These are phyloP conservation scores for Aspergillus novoparasiticus DNA, from an alignment of 2,329 filamentous ascomycete species.

Conservation along the genomic window DNA sequence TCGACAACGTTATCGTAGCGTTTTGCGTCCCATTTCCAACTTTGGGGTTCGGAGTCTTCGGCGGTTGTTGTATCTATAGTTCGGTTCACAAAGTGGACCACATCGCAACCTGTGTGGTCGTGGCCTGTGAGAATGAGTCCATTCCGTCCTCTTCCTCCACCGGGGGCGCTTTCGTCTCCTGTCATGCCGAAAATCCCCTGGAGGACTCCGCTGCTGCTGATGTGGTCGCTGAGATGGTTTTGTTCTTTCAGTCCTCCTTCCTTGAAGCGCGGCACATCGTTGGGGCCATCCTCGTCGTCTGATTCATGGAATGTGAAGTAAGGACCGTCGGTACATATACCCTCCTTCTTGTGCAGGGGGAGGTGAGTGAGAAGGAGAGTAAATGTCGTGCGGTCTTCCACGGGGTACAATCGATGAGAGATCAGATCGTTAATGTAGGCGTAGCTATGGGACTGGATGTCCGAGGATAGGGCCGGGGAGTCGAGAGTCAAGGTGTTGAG, in stretches of 20 bases:
- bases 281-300: slow-evolving; percentile 63
- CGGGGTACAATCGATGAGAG: slow-evolving; percentile 58
- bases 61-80: slow-evolving; percentile 24
- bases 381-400: slow-evolving; percentile 66
- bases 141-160: slow-evolving; percentile 65
- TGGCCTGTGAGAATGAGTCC: slow-evolving; percentile 90
- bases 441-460: slow-evolving; percentile 77
- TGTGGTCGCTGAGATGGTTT: slow-evolving; percentile 77
- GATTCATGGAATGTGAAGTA: slow-evolving; percentile 77
- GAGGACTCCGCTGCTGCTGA: slow-evolving; percentile 70
- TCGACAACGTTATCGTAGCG: slow-evolving; percentile 26
- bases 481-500: slow-evolving; percentile 95
- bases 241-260: slow-evolving; percentile 71
- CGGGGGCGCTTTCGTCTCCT: slow-evolving; percentile 60
- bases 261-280: slow-evolving; percentile 38
- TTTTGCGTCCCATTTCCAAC: slow-evolving; percentile 41
- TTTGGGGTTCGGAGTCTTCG: slow-evolving; percentile 2
- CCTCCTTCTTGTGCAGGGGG: slow-evolving; percentile 79
- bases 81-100: slow-evolving; percentile 78
- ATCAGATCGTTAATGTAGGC: slow-evolving; percentile 66
- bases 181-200: slow-evolving; percentile 82
- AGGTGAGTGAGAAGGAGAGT: slow-evolving; percentile 91
- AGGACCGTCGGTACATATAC: slow-evolving; percentile 81
- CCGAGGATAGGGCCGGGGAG: slow-evolving; percentile 68
- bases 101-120: slow-evolving; percentile 93